Evolutionary conservation across 1,284 basidiomycete genomes (phyloP), one percentile per base, ranked within the genome.

Genomic region (Cerrena zonata): DNA sequence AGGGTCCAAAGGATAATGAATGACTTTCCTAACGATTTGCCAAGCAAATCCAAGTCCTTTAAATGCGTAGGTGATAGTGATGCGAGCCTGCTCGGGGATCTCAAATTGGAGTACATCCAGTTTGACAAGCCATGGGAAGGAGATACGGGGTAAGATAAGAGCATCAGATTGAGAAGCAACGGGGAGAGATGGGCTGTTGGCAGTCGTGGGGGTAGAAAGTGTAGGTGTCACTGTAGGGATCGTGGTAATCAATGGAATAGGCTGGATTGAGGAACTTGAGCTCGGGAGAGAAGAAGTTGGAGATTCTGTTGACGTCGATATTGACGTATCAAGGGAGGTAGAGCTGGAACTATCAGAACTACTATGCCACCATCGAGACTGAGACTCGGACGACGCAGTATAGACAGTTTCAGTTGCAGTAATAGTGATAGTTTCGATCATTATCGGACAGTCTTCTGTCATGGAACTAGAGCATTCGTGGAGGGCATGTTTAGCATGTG

Each of bases 1-100:
- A 27, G 68, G 68, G 43, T 61, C 58, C 42, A 69, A 37, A 0
- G 69, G 69, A 37, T 63, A 71, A 53, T 68, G 64, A 11, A 63
- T 53, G 12, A 65, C 52, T 53, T 51, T 62, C 46, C 57, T 54
- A 30, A 62, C 54, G 2, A 70, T 36, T 36, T 65, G 56, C 60
- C 67, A 71, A 21, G 62, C 57, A 0, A 56, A 42, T 26, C 54
- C 57, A n/a, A 68, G 19, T 2, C 64, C 60, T n/a, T 55, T 49
- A 24, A 63, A 45, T 19, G 68, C 53, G 13, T 49, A 53, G 5
- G 61, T 53, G 19, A 65, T 47, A 0, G 64, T 58, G 4, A 36
- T 44, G 45, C 61, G 53, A 48, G 59, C 60, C 19, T 52, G 26
- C 23, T 59, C 49, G 42, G 59, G 54, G 43, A 60, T 49, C n/a